Evolutionary conservation across 257 asterid genomes (phyloP).

Genomic region (Fraxinus cuspidata): DNA sequence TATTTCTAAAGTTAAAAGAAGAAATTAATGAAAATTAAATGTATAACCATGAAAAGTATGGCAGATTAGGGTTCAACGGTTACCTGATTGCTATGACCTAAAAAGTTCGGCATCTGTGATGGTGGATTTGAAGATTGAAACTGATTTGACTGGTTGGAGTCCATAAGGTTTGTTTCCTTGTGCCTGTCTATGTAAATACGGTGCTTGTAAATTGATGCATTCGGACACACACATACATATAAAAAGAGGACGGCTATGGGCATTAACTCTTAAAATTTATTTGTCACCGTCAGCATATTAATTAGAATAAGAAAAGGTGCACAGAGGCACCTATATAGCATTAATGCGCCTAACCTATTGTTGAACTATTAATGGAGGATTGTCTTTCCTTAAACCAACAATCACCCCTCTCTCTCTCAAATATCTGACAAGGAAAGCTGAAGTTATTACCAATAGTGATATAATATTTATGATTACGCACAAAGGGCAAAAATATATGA

Average conservation of each 20-base stretch:
- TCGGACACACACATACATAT: not conserved
- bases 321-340: too few species aligned
- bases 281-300: conserved; percentile 12
- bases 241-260: not conserved
- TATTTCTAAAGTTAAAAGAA: not conserved
- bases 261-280: not conserved
- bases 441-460: too few species aligned
- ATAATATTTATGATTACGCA: too few species aligned
- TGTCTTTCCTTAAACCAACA: too few species aligned
- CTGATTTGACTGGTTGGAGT: conserved; percentile 11
- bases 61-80: not conserved
- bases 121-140: conserved; percentile 9
- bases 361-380: too few species aligned
- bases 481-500: too few species aligned
- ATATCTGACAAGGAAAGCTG: too few species aligned
- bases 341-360: too few species aligned
- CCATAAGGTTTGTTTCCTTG: conserved; percentile 15
- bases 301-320: too few species aligned
- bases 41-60: too few species aligned
- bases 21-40: not conserved
- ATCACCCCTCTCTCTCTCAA: too few species aligned
- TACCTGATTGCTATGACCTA: conserved; percentile 27
- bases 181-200: not conserved
- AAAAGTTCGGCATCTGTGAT: conserved; percentile 21
- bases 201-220: too few species aligned